A percentile compares a stretch with the other conserved stretches of the same genome.
Evolutionary conservation across 2,329 filamentous ascomycete genomes (phyloP).

Genomic region (Fusarium tanahbumbuense): DNA sequence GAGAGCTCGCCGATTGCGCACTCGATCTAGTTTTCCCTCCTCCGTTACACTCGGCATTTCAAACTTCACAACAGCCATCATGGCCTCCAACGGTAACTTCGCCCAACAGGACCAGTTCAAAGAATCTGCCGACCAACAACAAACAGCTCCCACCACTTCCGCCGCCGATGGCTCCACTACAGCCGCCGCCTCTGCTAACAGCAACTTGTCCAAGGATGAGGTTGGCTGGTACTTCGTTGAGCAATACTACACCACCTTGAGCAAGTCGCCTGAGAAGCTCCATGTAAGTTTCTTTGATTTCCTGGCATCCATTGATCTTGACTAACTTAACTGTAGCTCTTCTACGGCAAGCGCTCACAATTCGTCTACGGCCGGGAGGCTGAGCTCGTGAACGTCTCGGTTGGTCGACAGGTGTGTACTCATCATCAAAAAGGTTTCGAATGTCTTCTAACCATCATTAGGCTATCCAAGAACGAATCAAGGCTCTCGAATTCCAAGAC

Average conservation of each 20-base stretch:
- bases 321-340: slow-evolving; percentile 67
- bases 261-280: slow-evolving; percentile 92
- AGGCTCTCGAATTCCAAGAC: slow-evolving; percentile 91
- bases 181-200: slow-evolving; percentile 52
- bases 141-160: slow-evolving; percentile 49
- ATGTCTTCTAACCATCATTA: slow-evolving; percentile 52
- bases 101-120: slow-evolving; percentile 59
- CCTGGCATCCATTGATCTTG: neutral
- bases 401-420: slow-evolving; percentile 79
- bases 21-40: slow-evolving; percentile 38
- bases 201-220: slow-evolving; percentile 82
- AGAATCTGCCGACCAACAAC: slow-evolving; percentile 53
- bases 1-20: slow-evolving; percentile 34
- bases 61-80: slow-evolving; percentile 48
- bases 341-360: slow-evolving; percentile 96
- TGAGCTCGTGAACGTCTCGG: slow-evolving; percentile 85
- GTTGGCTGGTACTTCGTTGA: slow-evolving; percentile 99
- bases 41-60: slow-evolving; percentile 26
- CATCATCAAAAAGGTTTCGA: neutral
- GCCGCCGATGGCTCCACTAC: slow-evolving; percentile 47
- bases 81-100: slow-evolving; percentile 70
- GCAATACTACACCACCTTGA: slow-evolving; percentile 98
- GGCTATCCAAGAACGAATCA: slow-evolving; percentile 95
- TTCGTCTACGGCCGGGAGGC: slow-evolving; percentile 94
- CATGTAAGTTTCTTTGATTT: slow-evolving; percentile 65